Base-by-base conservation (phyloP, 176 grass and related monocot genomes). In the Elaeis guineensis region DNA sequence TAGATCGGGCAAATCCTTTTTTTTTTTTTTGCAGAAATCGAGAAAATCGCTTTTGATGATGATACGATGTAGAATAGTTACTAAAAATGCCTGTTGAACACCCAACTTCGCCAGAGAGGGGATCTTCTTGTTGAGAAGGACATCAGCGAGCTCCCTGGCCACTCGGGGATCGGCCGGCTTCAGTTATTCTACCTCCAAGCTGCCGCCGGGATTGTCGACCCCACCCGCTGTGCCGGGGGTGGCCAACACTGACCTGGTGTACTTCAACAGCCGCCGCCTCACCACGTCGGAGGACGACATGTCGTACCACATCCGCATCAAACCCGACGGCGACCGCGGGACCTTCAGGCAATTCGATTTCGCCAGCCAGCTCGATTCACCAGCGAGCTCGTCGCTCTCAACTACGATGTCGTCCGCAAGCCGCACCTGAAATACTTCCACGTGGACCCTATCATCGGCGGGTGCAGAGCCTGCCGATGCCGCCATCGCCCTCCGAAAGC, bases 281-380 rank as follows among this genome's bases (percentile, higher is more conserved):
- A 24, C 57, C 57, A 23, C 29, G 21, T 59, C 57, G 12, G 57
- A 59, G 23, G 23, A 59, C 21, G 57, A 59, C 22, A 21, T 59
- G 3, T 24, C 57, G 14, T 59, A 59, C 57, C 57, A 59, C 24
- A 16, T 59, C 20, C 24, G 23, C 23, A 15, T 59, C 57, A 59
- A 23, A 23, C 23, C 57, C 14, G 14, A 6, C 23, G 57, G 57
- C 21, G 57, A 59, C 57, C 57, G 28, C 1, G 23, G 17, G 21
- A 59, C 57, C 20, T 23, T 17, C 24, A 24, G 57, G 15, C 57
- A 15, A 16, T 59, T 59, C 12, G 57, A 59, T 24, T 59, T 59
- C 21, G 20, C 21, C 23, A 24, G 57, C 21, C 57, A 59, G 57
- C 57, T 59, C 12, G 17, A 59, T 25, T 59, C 57, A 59, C 57